Base-by-base conservation (phyloP, 257 asterid genomes). In the Nicotiana benthamiana region DNA sequence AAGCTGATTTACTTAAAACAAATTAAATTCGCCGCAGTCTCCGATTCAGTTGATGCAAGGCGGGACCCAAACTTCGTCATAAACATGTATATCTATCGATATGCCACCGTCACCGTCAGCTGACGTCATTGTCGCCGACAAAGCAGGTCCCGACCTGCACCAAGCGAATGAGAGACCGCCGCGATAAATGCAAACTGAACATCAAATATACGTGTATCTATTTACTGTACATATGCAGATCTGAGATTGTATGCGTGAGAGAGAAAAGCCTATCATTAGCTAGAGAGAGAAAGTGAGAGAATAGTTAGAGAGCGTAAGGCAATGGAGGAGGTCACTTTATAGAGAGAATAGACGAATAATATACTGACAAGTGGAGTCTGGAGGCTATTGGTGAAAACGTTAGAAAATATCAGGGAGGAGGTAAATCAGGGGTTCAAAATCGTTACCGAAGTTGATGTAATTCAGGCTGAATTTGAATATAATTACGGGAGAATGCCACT, bases 41-140 rank as follows among this genome's bases (percentile, higher is more conserved):
- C 78, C 24, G 6, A 72, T 72, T 72, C 78, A 72, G 78, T 72
- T 72, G 78, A 72, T 72, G 78, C 78, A 72, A 72, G 78, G 78
- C 78, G 78, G 78, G 78, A 72, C 78, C 60, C 8, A 12, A 70
- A 68, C 34, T 40, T 20, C 56, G n/a, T 15, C 56, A 18, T 12
- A 36, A 9, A 43, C 28, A 32, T 18, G 26, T 18, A 34, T 15
- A 52, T 52, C 15, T 15, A 72, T 28, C 40, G 57, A 13, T 43
- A 70, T 1, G 59, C 22, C 28, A 1, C 77, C 57, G 20, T 13
- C 12, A 18, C 59, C 20, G 59, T 53, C 18, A 40, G 57, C 34
- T 12, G 53, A 26, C 77, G 57, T 26, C 57, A 70, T 68, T 20
- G 34, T 40, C 18, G 6, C 78, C 40, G 78, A 16, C 78, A 24